These are phyloP conservation scores for Rhododendron ovatum DNA, from an alignment of 148 eudicot species.

Conservation along the genomic window DNA sequence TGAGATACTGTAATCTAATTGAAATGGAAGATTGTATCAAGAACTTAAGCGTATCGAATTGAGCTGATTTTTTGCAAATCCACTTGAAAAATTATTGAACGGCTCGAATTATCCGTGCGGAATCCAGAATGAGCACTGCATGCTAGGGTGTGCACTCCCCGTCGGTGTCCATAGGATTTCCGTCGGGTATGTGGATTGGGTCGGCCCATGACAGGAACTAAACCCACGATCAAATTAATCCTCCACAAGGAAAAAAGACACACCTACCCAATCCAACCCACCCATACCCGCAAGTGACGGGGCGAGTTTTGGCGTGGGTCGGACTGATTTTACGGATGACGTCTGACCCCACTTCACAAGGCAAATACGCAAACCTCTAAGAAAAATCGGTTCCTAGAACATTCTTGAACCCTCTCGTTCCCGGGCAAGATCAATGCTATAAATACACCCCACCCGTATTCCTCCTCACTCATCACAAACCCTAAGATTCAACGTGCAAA, in stretches of 20 bases:
- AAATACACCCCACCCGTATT: background rate
- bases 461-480: background rate
- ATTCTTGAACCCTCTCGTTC: conserved; percentile 1
- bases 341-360: background rate
- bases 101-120: too few relatives aligned
- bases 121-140: too few relatives aligned
- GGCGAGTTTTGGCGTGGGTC: background rate
- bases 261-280: background rate
- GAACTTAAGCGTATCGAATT: too few relatives aligned
- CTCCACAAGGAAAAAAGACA: background rate
- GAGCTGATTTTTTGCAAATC: too few relatives aligned
- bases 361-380: background rate
- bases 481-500: background rate
- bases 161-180: too few relatives aligned
- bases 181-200: background rate
- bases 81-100: too few relatives aligned
- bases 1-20: too few relatives aligned
- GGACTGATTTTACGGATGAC: background rate
- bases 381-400: background rate
- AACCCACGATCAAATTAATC: background rate
- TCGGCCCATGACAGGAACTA: background rate
- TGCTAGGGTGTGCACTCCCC: too few relatives aligned
- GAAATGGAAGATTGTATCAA: too few relatives aligned
- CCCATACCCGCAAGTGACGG: background rate
- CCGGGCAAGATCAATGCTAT: background rate